Base-by-base conservation (phyloP, 768 basidiomycete genomes). In the Termitomyces eurrhizus region DNA sequence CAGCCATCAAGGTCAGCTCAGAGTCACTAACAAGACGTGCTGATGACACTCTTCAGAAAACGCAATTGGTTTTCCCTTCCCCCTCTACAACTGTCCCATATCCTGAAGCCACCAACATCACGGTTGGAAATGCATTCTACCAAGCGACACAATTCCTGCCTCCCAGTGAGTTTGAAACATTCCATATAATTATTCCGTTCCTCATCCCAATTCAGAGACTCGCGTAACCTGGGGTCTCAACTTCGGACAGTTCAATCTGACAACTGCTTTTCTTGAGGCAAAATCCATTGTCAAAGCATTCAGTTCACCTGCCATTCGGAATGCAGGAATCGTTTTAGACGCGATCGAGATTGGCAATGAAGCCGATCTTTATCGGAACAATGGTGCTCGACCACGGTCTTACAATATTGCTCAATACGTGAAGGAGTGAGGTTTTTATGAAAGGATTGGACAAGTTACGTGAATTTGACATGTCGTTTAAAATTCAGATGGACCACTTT, bases 201-300 rank as follows among this genome's bases (percentile, higher is more conserved):
- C 41, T 58, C 29, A 26, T 37, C 11, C 14, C 29, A 41, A 52
- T 16, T 7, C 63, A 86, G 86, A 80, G 41, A 87, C 86, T 4
- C 81, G 78, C 53, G 83, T 89, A 62, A 83, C 77, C 9, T 89
- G 85, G 85, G 88, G 86, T 12, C 74, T 89, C 57, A 90, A 90
- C 69, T 72, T 89, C n/a, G 86, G 85, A 7, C 69, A 73, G 55
- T 71, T 75, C 50, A 85, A 85, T 62, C 41, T 84, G 55, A 84
- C 83, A 58, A 76, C 82, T 16, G 78, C 75, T 2, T 78, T 77
- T 59, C 74, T 83, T 7, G 77, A 79, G 64, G 78, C 82, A 0
- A 72, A 74, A 60, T 78, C 83, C 1, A 79, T 88, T 56, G 55
- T 76, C n/a, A 75, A 74, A 46, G 81, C 83, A 1, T 88, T 88